These are phyloP conservation scores for Debaryomycetaceae sp. DNA, from an alignment of 1,139 yeast species.

Conservation along the genomic window DNA sequence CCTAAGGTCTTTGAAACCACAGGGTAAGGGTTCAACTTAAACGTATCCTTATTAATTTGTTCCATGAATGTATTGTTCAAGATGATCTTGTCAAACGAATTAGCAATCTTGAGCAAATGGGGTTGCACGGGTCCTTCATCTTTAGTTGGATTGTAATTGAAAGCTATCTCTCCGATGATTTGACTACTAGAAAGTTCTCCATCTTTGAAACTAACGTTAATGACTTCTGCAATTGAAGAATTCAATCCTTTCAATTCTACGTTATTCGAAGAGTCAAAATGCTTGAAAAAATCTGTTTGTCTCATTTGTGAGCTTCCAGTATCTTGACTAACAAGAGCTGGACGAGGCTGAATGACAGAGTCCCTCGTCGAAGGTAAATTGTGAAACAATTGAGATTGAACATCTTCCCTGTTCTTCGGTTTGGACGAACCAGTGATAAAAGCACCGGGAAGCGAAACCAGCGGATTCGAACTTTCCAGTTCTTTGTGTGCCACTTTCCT, in stretches of 20 bases:
- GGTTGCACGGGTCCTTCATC: slow-evolving; percentile 12
- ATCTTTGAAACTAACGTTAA: slow-evolving; percentile 69
- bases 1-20: slow-evolving; percentile 62
- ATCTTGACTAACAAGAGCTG: slow-evolving; percentile 22
- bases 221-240: slow-evolving; percentile 77
- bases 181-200: slow-evolving; percentile 58
- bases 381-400: slow-evolving; percentile 54
- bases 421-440: neutral
- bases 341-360: slow-evolving; percentile 20
- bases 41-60: slow-evolving; percentile 26
- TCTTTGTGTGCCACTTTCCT: slow-evolving; percentile 47
- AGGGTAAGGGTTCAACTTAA: slow-evolving; percentile 30
- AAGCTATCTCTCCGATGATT: slow-evolving; percentile 76
- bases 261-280: slow-evolving; percentile 23
- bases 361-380: slow-evolving; percentile 45
- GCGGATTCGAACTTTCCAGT: slow-evolving; percentile 5
- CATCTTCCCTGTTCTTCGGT: slow-evolving; percentile 36
- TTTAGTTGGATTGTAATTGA: slow-evolving; percentile 50
- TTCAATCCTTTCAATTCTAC: slow-evolving; percentile 64
- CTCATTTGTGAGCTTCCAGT: slow-evolving; percentile 35
- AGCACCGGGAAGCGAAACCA: neutral
- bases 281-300: slow-evolving; percentile 44
- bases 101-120: slow-evolving; percentile 28
- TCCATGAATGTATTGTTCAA: slow-evolving; percentile 44
- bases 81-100: slow-evolving; percentile 31